Base-by-base conservation (phyloP, 441 rosid species). In the Bruguiera hainesii region DNA sequence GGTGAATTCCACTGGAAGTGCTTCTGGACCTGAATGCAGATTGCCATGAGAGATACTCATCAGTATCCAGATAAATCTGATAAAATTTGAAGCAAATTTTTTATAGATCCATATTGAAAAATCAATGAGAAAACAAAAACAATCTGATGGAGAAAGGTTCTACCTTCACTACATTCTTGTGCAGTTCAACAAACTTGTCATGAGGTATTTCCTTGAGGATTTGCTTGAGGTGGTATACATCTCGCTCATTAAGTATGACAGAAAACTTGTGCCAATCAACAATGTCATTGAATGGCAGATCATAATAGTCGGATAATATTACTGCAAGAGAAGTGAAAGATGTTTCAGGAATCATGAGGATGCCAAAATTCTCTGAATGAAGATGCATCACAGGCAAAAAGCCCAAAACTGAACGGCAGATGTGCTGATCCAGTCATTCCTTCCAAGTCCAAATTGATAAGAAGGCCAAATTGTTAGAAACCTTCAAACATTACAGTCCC, bases 1-100 rank as follows among this genome's bases (percentile, higher is more conserved):
- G 98, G 97, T 30, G 97, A 71, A 65, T 95, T 92, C 99, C 99
- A 92, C 26, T 89, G 97, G 76, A 91, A 92, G 75, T 95, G 99
- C 80, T 91, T 90, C 66, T 90, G 98, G 30, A 91, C 92, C 99
- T 94, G 81, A 67, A 68, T 52, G 61, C 64, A 71, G 53, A 71
- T 13, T 30, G 51, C 18, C 64, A 73, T 52, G 30, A 63, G 18
- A 73, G 56, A 39, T 57, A 66, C n/a, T 65, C 72, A 64, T 64
- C 58, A 48, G 56, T 16, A 15, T 35, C 15, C 60, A 66, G 56
- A 23, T 56, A 10, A 19, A 23, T 21, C 2, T 25, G 11, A 3
- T 19, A 16, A 29, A 18, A 50, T 57, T 56, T 33, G 66, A 31
- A 46, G 46, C 18, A 42, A 37, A 13, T 7, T 21, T 53, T 53